phyloP scores from a whole-genome alignment of 441 rosid species.

The Croton laevigatus region DNA sequence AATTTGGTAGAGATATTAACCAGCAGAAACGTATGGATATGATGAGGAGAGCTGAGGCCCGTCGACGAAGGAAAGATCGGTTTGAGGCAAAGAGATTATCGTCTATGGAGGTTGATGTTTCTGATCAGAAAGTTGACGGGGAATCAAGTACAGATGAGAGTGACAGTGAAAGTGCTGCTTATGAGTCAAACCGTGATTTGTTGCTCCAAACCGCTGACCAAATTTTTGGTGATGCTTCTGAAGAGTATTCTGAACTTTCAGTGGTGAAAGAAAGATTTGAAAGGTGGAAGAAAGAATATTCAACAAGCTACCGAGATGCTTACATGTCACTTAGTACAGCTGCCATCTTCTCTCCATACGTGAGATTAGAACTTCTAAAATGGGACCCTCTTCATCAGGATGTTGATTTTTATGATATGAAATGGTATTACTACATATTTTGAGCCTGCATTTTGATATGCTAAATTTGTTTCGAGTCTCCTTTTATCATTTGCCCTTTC shows the following conservation, averaged over 20 bases:
- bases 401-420: conserved; percentile 71
- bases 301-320: conserved; percentile 77
- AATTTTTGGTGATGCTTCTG: conserved; percentile 84
- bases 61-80: conserved; percentile 58
- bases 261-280: conserved; percentile 77
- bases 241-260: conserved; percentile 85
- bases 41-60: conserved; percentile 73
- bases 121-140: conserved; percentile 72
- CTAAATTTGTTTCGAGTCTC: not conserved
- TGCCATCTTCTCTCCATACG: conserved; percentile 88
- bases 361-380: conserved; percentile 82
- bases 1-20: conserved; percentile 84
- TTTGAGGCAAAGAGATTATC: conserved; percentile 67
- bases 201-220: conserved; percentile 74
- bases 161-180: conserved; percentile 80
- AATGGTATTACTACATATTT: conserved; percentile 49
- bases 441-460: not conserved
- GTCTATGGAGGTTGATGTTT: conserved; percentile 55
- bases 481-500: not conserved
- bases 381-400: conserved; percentile 92
- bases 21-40: conserved; percentile 77
- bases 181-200: conserved; percentile 58
- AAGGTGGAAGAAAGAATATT: conserved; percentile 78
- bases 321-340: conserved; percentile 85
- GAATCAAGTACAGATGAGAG: conserved; percentile 96